Base-by-base conservation (phyloP, 129 eudicot genomes). In the Chrysanthemum makinoi region DNA sequence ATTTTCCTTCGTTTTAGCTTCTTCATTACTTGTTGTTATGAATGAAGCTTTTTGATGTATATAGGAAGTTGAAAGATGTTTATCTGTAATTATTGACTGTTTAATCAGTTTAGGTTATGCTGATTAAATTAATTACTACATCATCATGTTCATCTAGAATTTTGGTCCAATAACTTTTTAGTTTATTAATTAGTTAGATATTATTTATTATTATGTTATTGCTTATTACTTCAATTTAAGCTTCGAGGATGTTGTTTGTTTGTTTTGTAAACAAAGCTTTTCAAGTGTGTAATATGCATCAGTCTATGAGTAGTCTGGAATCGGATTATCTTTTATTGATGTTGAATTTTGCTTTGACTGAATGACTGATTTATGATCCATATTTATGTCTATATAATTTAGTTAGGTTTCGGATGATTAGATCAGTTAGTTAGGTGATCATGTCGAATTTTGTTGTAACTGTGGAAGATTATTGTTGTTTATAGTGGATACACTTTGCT, bases 401-500 rank as follows among this genome's bases (percentile, higher is more conserved):
- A 48, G 51, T 17, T 76, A 9, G 7, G 15, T 2, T 14, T 65
- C 14, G 65, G 66, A 56, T 65, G 72, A 16, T 72, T 55, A 24
- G 50, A 24, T 75, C 68, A 75, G 7, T 43, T 22, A 22, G 43
- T 53, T 53, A 2, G 63, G 10, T 50, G 48, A 59, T 48, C 24
- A 11, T 28, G 7, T 33, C 6, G 13, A 26, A 75, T 28, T 46
- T 58, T 18, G n/a, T 22, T 35, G 56, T 68, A 69, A 69, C 51
- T 77, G 70, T n/a, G 54, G 62, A 53, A 5, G 9, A 18, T 59
- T 30, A 18, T 63, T 20, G 43, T 46, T 57, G 67, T 64, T 64
- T 70, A 3, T 70, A 93, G 98, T 83, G 98, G 98, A 54, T 89
- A 85, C 78, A 79, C 72, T 67, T 78, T 93, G 83, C 68, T 93